Conservation (phyloP, 75 land plant species). For the Cupressus sempervirens region DNA sequence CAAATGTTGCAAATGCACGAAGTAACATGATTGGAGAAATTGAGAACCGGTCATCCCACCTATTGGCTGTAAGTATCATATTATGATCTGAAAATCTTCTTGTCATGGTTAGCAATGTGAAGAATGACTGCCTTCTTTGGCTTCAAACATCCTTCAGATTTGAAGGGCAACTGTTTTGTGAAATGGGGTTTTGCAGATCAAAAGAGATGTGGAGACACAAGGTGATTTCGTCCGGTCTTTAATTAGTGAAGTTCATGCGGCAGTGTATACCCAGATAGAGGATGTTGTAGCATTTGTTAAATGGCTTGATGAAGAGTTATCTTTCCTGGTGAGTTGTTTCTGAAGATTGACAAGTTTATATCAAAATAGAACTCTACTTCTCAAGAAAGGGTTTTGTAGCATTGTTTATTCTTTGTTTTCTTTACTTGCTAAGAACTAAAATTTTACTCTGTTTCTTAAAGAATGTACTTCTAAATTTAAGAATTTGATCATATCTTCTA, state of each 20-base stretch:
- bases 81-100: background rate
- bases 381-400: background rate
- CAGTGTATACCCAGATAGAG: conserved; percentile 53
- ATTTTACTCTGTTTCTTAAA: background rate
- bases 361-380: background rate
- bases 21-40: conserved; percentile 68
- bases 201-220: conserved; percentile 79
- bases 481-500: background rate
- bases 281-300: conserved; percentile 73
- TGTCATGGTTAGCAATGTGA: background rate
- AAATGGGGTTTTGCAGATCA: conserved; percentile 39
- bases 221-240: conserved; percentile 67
- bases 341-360: background rate
- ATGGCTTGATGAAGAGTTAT: conserved; percentile 84
- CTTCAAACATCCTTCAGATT: background rate
- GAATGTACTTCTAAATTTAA: background rate
- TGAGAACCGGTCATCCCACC: conserved; percentile 61
- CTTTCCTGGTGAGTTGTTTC: conserved; percentile 48
- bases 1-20: conserved; percentile 31
- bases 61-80: conserved; percentile 48
- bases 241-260: conserved; percentile 56
- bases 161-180: background rate
- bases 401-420: background rate
- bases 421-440: background rate
- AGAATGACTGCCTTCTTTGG: background rate